These are phyloP conservation scores for Salix purpurea DNA, from an alignment of 345 rosid species.

Conservation along the genomic window DNA sequence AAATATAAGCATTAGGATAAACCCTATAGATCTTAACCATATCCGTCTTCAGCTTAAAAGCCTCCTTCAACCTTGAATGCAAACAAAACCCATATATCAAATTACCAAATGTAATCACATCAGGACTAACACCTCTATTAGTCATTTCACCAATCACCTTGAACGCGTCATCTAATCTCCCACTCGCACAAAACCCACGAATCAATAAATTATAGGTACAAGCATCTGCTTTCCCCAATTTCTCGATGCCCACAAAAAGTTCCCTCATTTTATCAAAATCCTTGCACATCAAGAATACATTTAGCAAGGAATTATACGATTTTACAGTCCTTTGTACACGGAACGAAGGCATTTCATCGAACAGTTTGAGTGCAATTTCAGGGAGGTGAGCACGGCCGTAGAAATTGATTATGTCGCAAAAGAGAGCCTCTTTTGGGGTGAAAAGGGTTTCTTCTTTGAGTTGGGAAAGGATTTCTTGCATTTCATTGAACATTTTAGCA, in stretches of 20 bases:
- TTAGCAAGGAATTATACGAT: slow-evolving; percentile 58
- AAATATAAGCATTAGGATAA: slow-evolving; percentile 36
- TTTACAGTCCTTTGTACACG: slow-evolving; percentile 51
- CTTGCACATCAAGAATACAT: slow-evolving; percentile 39
- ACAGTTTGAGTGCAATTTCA: slow-evolving; percentile 45
- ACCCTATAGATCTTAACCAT: slow-evolving; percentile 45
- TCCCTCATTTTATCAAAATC: slow-evolving; percentile 43
- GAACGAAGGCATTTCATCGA: slow-evolving; percentile 62
- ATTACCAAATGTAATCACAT: slow-evolving; percentile 51
- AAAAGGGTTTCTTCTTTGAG: slow-evolving; percentile 48
- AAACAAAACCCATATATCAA: slow-evolving; percentile 51
- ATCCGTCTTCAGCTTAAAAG: slow-evolving; percentile 56
- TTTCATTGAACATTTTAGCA: slow-evolving; percentile 68
- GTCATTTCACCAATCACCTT: slow-evolving; percentile 63
- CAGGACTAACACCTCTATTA: slow-evolving; percentile 45
- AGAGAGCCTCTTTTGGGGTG: slow-evolving; percentile 49
- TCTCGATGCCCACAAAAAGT: slow-evolving; percentile 31
- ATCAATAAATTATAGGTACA: slow-evolving; percentile 76
- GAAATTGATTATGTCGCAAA: slow-evolving; percentile 55
- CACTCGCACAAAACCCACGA: slow-evolving; percentile 27
- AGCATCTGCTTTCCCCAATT: slow-evolving; percentile 47
- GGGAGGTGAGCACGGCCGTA: slow-evolving; percentile 54
- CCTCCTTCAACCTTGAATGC: slow-evolving; percentile 52
- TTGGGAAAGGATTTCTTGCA: slow-evolving; percentile 52
- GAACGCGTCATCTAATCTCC: slow-evolving; percentile 47